Conservation (phyloP, 78 protist genomes). For the Dictyostelium citrinum region DNA sequence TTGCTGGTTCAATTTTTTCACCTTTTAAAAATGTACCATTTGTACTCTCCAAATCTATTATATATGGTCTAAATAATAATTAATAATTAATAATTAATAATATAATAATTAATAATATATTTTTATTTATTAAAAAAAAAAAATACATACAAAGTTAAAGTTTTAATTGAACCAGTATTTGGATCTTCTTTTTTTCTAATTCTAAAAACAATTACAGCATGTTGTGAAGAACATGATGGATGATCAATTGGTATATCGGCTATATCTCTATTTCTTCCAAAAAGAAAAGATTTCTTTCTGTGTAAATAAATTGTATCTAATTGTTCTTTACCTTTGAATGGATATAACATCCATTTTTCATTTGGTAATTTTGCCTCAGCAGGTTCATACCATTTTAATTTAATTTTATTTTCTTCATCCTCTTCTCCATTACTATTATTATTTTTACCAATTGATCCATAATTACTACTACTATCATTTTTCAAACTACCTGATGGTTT, state of each 20-base stretch:
- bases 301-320: constrained; percentile 70
- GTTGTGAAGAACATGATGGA: constrained; percentile 93
- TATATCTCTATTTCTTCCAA: constrained; percentile 86
- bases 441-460: background rate
- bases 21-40: constrained; percentile 91
- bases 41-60: constrained; percentile 91
- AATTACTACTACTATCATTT: background rate
- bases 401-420: constrained; percentile 30
- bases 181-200: constrained; percentile 15
- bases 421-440: background rate
- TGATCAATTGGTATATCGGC: constrained; percentile 93
- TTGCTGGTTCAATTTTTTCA: constrained; percentile 48
- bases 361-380: constrained; percentile 79
- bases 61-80: constrained; percentile 74
- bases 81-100: background rate
- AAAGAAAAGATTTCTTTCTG: constrained; percentile 69
- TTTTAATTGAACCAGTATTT: background rate
- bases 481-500: constrained; percentile 68
- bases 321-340: constrained; percentile 82
- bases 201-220: constrained; percentile 90
- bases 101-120: no score
- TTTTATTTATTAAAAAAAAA: background rate
- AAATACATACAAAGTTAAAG: background rate
- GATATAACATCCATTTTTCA: constrained; percentile 84
- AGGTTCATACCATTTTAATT: constrained; percentile 87